Base-by-base conservation (phyloP, 129 eudicot species). In the Lonicera japonica region DNA sequence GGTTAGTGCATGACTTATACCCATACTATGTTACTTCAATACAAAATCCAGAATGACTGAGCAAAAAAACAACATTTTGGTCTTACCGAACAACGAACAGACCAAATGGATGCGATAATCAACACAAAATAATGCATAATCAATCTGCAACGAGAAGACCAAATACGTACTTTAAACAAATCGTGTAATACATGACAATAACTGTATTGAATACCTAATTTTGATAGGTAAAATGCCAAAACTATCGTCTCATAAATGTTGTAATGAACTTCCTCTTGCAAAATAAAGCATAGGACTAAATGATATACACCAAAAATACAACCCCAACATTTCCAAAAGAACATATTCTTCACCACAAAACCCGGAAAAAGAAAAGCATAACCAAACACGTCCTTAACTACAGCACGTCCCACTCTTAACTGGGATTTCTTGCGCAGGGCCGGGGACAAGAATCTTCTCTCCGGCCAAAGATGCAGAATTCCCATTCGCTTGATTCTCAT, bases 401-500 rank as follows among this genome's bases (percentile, higher is more conserved):
- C 85, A 79, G 62, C 85, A 79, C 75, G 50, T 60, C 34, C 67
- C 59, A n/a, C 66, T 70, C 74, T 71, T 79, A 19, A 61, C 80
- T 13, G 86, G 86, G 70, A 80, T 72, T 4, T 58, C 73, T 51
- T 80, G 86, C 1, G 61, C 86, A 11, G 86, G 86, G 0, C 86
- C 86, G 24, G 86, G 86, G n/a, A 81, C 54, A 11, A 81, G 23
- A 54, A 81, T 81, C 74, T 76, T 76, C 74, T 81, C 73, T 6
- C 86, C 86, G n/a, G 79, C 36, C 56, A 76, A 54, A 7, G 76
- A 41, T 22, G 61, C 77, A 11, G 80, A 63, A 58, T 68, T 75
- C 41, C 79, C 79, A 54, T 72, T 80, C 7, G 61, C 48, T 45
- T 62, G 86, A 59, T 76, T 79, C 15, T 76, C 86, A 6, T 51